Evolutionary conservation across 225 moss, liverwort and hornwort genomes (phyloP).

Genomic region (Bryoerythrophyllum caledonicum): DNA sequence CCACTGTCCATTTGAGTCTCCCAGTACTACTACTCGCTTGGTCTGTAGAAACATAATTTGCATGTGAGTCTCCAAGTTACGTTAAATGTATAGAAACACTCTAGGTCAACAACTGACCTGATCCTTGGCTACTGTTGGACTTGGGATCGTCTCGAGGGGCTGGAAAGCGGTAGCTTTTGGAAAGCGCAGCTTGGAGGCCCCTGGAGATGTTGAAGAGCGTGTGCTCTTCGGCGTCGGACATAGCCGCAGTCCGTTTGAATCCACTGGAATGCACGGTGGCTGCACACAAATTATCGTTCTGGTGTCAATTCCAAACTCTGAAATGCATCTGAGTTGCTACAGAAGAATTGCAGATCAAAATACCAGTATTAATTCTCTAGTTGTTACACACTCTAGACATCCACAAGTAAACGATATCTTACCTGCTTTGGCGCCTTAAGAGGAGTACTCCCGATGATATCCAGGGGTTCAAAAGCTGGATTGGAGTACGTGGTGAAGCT

Average conservation of each 20-base stretch:
- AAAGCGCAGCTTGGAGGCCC: slow-evolving; percentile 25
- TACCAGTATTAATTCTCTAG: not conserved
- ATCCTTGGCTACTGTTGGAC: slow-evolving; percentile 30
- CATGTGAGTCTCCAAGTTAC: not conserved
- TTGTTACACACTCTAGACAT: not conserved
- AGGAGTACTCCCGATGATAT: slow-evolving; percentile 23
- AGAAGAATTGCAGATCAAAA: too few species aligned
- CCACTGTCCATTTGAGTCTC: slow-evolving; percentile 46
- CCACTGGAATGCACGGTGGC: slow-evolving; percentile 42
- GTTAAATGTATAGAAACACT: not conserved
- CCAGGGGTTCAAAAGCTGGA: slow-evolving; percentile 42
- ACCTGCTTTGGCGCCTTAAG: slow-evolving; percentile 29
- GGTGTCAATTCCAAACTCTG: not conserved
- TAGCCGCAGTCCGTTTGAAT: slow-evolving; percentile 39
- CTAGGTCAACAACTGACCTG: slow-evolving; percentile 21
- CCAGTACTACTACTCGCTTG: slow-evolving; percentile 21
- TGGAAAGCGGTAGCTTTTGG: slow-evolving; percentile 29
- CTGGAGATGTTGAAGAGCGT: slow-evolving; percentile 27
- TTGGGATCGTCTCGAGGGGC: slow-evolving; percentile 50
- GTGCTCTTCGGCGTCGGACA: slow-evolving; percentile 49
- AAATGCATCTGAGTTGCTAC: too few species aligned
- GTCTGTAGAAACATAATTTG: slow-evolving; percentile 25
- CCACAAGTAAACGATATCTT: not conserved
- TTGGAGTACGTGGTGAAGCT: slow-evolving; percentile 33
- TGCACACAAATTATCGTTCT: slow-evolving; percentile 3